These are phyloP conservation scores for Zygoascus tannicola DNA, from an alignment of 805 yeast genomes.

Conservation along the genomic window DNA sequence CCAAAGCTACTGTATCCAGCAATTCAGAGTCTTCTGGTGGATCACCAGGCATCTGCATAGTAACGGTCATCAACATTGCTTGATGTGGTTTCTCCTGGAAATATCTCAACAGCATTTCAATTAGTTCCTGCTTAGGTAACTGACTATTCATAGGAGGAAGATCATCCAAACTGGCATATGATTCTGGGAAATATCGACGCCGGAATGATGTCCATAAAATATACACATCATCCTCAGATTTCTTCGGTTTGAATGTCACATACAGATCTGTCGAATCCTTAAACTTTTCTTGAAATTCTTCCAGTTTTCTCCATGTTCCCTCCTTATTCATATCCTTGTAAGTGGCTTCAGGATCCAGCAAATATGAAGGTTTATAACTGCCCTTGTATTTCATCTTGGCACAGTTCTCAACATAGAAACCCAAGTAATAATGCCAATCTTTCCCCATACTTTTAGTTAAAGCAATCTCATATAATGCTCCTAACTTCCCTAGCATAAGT, in stretches of 20 bases:
- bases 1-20: no score
- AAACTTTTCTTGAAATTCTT: conserved; percentile 5
- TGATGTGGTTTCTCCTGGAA: no score
- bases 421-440: conserved; percentile 57
- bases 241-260: not conserved
- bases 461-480: conserved; percentile 62
- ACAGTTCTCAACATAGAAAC: conserved; percentile 73
- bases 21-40: no score
- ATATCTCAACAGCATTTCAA: not conserved
- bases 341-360: conserved; percentile 26
- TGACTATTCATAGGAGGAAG: not conserved
- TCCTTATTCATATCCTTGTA: not conserved
- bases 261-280: not conserved
- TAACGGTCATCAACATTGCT: no score
- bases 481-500: conserved; percentile 65
- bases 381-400: conserved; percentile 74
- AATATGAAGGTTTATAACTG: conserved; percentile 37
- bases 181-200: no score
- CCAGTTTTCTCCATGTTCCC: conserved; percentile 10
- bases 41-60: no score
- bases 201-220: not conserved
- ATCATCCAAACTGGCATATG: not conserved
- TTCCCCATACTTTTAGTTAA: conserved; percentile 35
- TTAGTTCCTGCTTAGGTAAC: not conserved
- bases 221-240: conserved; percentile 5